A percentile compares a stretch with the other conserved stretches of the same genome.
These are phyloP conservation scores for Paecilomyces sp. DNA, from an alignment of 2,329 filamentous ascomycete species.

Conservation along the genomic window DNA sequence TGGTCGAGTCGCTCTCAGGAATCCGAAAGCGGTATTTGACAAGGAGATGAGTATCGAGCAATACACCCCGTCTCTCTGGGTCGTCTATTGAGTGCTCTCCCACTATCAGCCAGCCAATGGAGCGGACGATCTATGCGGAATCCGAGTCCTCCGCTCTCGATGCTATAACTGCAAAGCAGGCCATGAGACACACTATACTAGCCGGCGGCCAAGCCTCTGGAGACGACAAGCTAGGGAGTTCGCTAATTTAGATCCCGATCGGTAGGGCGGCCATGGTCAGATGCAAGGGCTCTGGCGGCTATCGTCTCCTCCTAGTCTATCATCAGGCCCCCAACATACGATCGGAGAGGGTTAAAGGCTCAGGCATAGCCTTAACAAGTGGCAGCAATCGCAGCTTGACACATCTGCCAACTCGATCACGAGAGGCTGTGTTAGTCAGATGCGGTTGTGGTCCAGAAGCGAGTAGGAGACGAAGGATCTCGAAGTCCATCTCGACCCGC, in stretches of 20 bases:
- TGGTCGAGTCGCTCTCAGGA: background rate
- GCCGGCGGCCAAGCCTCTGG: background rate
- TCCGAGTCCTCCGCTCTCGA: background rate
- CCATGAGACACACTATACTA: background rate
- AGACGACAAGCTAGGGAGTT: background rate
- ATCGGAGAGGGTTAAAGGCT: background rate
- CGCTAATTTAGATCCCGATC: background rate
- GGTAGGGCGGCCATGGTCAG: background rate
- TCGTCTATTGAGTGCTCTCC: background rate
- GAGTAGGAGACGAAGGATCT: background rate
- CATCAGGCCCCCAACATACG: background rate
- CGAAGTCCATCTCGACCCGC: background rate
- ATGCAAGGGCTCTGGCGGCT: background rate
- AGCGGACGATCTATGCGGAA: background rate
- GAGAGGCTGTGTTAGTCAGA: background rate
- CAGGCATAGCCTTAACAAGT: background rate
- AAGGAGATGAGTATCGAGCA: background rate
- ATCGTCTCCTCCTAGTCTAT: background rate
- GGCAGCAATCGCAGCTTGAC: background rate
- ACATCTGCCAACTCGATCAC: background rate
- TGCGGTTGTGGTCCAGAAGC: background rate
- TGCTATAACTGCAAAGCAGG: background rate
- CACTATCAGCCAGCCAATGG: background rate
- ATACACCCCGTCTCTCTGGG: background rate
- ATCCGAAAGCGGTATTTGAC: background rate